phyloP scores from a whole-genome alignment of 441 rosid species.

The California macrophylla region DNA sequence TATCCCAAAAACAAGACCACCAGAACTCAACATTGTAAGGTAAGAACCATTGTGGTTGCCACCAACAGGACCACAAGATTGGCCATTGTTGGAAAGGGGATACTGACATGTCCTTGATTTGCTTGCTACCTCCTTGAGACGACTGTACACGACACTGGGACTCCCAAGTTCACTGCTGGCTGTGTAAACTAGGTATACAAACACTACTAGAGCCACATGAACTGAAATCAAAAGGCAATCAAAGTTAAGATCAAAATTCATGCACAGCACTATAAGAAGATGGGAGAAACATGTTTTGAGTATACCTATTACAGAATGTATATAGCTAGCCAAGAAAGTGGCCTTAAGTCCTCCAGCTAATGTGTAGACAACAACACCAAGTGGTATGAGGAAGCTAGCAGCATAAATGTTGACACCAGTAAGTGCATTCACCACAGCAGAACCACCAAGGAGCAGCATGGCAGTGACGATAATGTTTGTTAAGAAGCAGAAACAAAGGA shows the following conservation, averaged over 20 bases:
- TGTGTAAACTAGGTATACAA: constrained; percentile 76
- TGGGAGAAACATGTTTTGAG: background rate
- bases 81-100: constrained; percentile 58
- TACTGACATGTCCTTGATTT: constrained; percentile 57
- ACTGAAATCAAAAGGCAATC: constrained; percentile 31
- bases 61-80: constrained; percentile 73
- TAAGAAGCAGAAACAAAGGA: constrained; percentile 65
- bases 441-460: constrained; percentile 85
- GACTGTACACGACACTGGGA: constrained; percentile 50
- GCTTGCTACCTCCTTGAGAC: constrained; percentile 45
- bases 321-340: constrained; percentile 84
- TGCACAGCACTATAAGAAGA: too few species aligned
- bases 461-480: constrained; percentile 78
- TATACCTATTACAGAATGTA: constrained; percentile 79
- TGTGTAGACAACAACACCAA: constrained; percentile 74
- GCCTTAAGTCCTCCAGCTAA: constrained; percentile 91
- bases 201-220: constrained; percentile 67
- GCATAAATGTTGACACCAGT: constrained; percentile 78
- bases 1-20: constrained; percentile 79
- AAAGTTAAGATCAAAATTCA: background rate
- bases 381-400: constrained; percentile 90
- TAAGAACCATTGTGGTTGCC: constrained; percentile 76
- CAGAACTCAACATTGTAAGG: constrained; percentile 85
- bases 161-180: constrained; percentile 78
- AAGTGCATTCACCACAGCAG: constrained; percentile 91